These are phyloP conservation scores for thale cress (Arabidopsis thaliana) DNA, from an alignment of 345 rosid species.

Conservation along the genomic window TAIR10.1 NC_003076.8:3173501-3174000, in stretches of 20 bases:
- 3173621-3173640: constrained; percentile 12
- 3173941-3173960: background rate
- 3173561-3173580: constrained; percentile 15
- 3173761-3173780: constrained; percentile 37
- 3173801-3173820: background rate
- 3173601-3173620: constrained; percentile 27
- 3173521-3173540: constrained; percentile 8
- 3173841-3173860: constrained; percentile 16
- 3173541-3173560: background rate
- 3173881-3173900: background rate
- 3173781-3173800: constrained; percentile 21
- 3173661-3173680: background rate
- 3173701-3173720: constrained; percentile 13
- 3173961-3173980: background rate
- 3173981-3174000: background rate
- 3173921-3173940: too few relatives aligned
- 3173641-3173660: constrained; percentile 24
- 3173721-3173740: constrained; percentile 37
- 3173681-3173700: constrained; percentile 20
- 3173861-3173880: background rate
- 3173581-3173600: constrained; percentile 6
- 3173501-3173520: constrained; percentile 25
- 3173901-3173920: constrained; percentile 4
- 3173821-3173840: constrained; percentile 33
- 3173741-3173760: constrained; percentile 42